Conservation (phyloP, 345 rosid species). For the Acer saccharum region DNA sequence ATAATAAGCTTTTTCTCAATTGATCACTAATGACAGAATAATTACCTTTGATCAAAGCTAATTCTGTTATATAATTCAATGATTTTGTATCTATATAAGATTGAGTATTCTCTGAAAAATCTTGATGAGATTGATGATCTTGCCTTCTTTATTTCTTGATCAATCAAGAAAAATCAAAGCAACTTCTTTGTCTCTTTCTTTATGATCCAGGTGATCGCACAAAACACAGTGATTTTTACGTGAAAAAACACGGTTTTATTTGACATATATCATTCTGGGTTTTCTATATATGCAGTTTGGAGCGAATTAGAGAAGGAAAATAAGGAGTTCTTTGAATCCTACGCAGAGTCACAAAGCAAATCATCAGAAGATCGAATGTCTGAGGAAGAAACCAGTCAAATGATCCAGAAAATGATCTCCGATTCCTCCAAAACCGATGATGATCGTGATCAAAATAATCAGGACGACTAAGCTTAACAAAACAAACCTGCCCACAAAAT, state of each 20-base stretch:
- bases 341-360: conserved; percentile 58
- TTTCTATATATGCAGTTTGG: conserved; percentile 57
- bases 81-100: no score
- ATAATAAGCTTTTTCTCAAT: neutral
- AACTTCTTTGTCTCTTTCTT: no score
- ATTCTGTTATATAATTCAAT: no score
- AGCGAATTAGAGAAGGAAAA: conserved; percentile 90
- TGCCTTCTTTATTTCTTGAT: neutral
- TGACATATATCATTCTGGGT: neutral
- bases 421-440: conserved; percentile 43
- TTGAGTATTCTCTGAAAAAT: no score
- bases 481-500: neutral
- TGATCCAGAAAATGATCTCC: conserved; percentile 75
- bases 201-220: neutral
- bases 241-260: neutral
- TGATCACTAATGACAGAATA: neutral
- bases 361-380: conserved; percentile 61
- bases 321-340: conserved; percentile 83
- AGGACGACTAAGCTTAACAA: conserved; percentile 27
- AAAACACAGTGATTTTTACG: neutral
- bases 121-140: no score
- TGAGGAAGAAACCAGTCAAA: conserved; percentile 75
- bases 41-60: neutral
- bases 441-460: conserved; percentile 12
- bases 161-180: neutral